phyloP scores from a whole-genome alignment of 768 basidiomycete genomes.

The Kondoa subrosea region DNA sequence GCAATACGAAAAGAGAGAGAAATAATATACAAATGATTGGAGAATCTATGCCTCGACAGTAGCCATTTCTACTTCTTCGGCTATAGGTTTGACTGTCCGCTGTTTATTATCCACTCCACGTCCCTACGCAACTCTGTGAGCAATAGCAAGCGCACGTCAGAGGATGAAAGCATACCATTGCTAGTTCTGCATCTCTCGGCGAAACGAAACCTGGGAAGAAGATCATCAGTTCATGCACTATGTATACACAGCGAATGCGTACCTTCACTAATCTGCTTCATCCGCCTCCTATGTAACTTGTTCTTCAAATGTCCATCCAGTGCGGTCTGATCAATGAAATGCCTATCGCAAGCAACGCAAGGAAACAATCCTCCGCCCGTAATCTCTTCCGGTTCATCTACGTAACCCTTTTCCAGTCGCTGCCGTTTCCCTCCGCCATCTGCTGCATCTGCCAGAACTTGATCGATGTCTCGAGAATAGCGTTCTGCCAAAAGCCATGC shows the following conservation, averaged over 20 bases:
- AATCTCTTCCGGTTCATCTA: background rate
- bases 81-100: background rate
- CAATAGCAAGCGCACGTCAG: background rate
- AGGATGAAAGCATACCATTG: slow-evolving; percentile 1
- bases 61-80: background rate
- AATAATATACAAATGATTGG: background rate
- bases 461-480: slow-evolving; percentile 6
- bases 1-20: background rate
- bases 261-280: slow-evolving; percentile 20
- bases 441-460: background rate
- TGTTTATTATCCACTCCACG: slow-evolving; percentile 6
- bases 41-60: too few relatives aligned
- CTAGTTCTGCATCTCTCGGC: background rate
- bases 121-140: background rate
- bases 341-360: slow-evolving; percentile 19
- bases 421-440: background rate
- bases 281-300: slow-evolving; percentile 16
- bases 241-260: background rate
- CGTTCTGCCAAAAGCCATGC: slow-evolving; percentile 1
- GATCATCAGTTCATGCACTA: background rate
- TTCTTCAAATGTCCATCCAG: slow-evolving; percentile 15
- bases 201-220: background rate
- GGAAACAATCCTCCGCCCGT: slow-evolving; percentile 17
- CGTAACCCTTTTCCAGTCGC: background rate
- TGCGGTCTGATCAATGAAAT: slow-evolving; percentile 13